Evolutionary conservation across 2,329 filamentous ascomycete genomes (phyloP).

Genomic region (Tolypocladium album): DNA sequence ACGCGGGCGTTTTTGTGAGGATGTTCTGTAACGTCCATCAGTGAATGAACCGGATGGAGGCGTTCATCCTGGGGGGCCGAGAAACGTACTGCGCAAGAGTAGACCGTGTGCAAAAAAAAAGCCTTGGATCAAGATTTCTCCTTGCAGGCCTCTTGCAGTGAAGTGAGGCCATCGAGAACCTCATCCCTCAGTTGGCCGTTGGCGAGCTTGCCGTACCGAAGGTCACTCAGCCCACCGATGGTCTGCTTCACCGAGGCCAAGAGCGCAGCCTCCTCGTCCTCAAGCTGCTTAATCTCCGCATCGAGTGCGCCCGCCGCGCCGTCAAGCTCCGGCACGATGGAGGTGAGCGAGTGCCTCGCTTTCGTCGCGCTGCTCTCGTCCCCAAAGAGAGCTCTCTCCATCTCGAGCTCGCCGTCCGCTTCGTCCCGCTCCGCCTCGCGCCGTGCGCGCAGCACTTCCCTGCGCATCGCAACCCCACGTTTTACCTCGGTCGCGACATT

Average conservation of each 20-base stretch:
- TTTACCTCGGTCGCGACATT: conserved; percentile 57
- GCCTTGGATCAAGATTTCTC: conserved; percentile 20
- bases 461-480: conserved; percentile 45
- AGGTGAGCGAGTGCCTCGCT: conserved; percentile 48
- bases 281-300: conserved; percentile 53
- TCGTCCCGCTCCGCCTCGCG: conserved; percentile 43
- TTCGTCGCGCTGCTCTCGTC: conserved; percentile 30
- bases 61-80: background rate
- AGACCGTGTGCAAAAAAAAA: background rate
- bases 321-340: conserved; percentile 60
- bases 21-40: background rate
- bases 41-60: background rate
- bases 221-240: conserved; percentile 66
- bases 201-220: conserved; percentile 67
- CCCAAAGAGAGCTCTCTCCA: conserved; percentile 53
- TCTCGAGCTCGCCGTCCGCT: conserved; percentile 51
- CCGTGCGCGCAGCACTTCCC: conserved; percentile 43
- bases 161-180: conserved; percentile 52
- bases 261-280: conserved; percentile 51
- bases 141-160: conserved; percentile 49
- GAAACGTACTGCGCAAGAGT: background rate
- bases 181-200: conserved; percentile 54
- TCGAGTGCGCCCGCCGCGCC: conserved; percentile 55
- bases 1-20: background rate
- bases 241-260: conserved; percentile 52